Evolutionary conservation across 257 asterid genomes (phyloP), one percentile per base, ranked within the genome.

Genomic region (Nyctanthes arbortristis): DNA sequence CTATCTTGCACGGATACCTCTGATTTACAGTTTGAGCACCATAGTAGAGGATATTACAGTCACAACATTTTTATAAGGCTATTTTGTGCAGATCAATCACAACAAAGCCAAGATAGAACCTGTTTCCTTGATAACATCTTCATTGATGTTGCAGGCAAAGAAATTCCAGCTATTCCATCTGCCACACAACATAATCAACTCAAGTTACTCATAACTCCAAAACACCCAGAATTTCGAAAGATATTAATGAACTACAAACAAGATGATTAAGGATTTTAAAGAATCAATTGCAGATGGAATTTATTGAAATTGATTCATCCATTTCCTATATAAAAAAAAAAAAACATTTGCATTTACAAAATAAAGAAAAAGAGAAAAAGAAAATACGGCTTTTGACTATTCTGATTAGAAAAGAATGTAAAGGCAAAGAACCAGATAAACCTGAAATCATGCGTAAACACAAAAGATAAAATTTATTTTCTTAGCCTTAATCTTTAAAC

Each of bases 121-220:
- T 75, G 97, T 94, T 85, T 89, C 99, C 80, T 61, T 91, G 84
- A 94, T 87, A 34, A 91, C 85, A n/a, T 73, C 76, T 78, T 94
- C 99, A 72, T 76, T 82, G 81, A 94, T 94, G 72, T 91, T 73
- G 75, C 99, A 94, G 29, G 90, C 97, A 73, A 91, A 94, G 78
- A 80, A 89, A 75, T 91, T 94, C 99, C 99, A 94, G 86, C 90
- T 88, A 70, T 83, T 89, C 98, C 98, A 92, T 71, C 98, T 92
- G 87, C 63, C 49, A 63, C 66, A 74, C 12, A 72, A 57, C 18
- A 40, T 24, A 45, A 60, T 30, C 35, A 64, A 39, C 56, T 72
- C n/a, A 14, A 55, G 39, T 37, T 65, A 72, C 63, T 35, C 69
- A 61, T 32, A 61, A 61, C 7, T 5, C 22, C 74, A 61, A 29